phyloP scores from a whole-genome alignment of 2,329 filamentous ascomycete genomes.

The Dissoconium aciculare region DNA sequence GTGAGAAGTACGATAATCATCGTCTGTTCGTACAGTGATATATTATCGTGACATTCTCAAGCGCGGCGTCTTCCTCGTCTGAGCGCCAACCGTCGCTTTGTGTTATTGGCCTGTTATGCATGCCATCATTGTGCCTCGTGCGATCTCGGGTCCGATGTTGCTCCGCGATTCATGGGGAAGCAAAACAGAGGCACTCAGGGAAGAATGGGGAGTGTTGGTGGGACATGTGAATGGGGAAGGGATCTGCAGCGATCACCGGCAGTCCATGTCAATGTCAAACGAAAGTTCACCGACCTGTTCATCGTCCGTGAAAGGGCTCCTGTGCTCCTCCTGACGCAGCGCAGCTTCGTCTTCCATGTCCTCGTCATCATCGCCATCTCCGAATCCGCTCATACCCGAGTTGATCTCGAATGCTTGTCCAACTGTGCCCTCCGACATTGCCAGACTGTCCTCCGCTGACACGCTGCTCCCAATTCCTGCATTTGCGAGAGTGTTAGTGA shows the following conservation, averaged over 20 bases:
- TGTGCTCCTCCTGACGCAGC: conserved; percentile 10
- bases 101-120: too few species aligned
- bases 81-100: too few species aligned
- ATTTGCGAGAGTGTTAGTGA: conserved; percentile 51
- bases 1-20: too few species aligned
- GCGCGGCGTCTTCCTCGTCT: too few species aligned
- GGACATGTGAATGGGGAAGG: conserved; percentile 4
- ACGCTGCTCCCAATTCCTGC: conserved; percentile 50
- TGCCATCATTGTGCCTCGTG: too few species aligned
- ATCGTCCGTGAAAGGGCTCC: conserved; percentile 32
- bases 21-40: too few species aligned
- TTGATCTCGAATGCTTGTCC: conserved; percentile 23
- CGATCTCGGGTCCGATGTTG: too few species aligned
- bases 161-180: too few species aligned
- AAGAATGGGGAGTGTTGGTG: too few species aligned
- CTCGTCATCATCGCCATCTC: conserved; percentile 91
- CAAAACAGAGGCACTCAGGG: too few species aligned
- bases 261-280: conserved; percentile 47
- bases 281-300: conserved; percentile 54
- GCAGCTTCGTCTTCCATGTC: conserved; percentile 54
- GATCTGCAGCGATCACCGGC: conserved; percentile 32
- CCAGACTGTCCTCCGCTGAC: conserved; percentile 20
- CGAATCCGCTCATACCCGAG: conserved; percentile 56
- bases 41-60: too few species aligned
- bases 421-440: conserved; percentile 21